phyloP scores from a whole-genome alignment of 768 basidiomycete species.

The Amanita thiersii region DNA sequence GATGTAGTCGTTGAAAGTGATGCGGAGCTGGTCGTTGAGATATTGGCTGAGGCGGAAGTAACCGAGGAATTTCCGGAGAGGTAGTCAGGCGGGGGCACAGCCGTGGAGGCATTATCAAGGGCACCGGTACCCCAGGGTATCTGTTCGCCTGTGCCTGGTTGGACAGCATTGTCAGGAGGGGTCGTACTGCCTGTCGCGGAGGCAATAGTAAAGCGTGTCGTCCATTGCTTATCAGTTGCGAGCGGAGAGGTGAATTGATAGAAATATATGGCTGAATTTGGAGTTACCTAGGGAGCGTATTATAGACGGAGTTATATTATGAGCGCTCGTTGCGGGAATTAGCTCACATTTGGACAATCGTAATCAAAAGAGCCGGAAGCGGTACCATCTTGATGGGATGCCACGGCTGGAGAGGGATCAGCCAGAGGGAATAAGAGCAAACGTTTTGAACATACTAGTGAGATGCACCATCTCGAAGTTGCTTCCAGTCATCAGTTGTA shows the following conservation, averaged over 20 bases:
- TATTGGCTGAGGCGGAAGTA: conserved; percentile 6
- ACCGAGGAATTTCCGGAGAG: conserved; percentile 11
- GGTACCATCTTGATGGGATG: conserved; percentile 57
- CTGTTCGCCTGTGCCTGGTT: conserved; percentile 40
- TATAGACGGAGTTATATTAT: not conserved
- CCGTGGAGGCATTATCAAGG: conserved; percentile 37
- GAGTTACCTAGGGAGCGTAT: conserved; percentile 38
- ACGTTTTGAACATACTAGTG: conserved; percentile 39
- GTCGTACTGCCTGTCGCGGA: conserved; percentile 34
- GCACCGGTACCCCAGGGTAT: conserved; percentile 65
- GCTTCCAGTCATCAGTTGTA: conserved; percentile 75
- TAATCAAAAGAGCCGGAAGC: conserved; percentile 38
- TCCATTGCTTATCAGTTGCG: conserved; percentile 46
- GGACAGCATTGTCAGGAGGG: conserved; percentile 41
- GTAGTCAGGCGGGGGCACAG: conserved; percentile 27
- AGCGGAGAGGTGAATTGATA: conserved; percentile 59
- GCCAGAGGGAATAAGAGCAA: not conserved
- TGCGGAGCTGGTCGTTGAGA: conserved; percentile 7
- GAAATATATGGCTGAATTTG: conserved; percentile 68
- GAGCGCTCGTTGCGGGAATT: not conserved
- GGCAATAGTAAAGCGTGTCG: conserved; percentile 71
- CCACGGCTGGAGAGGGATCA: conserved; percentile 42
- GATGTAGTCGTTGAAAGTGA: conserved; percentile 6
- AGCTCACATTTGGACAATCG: conserved; percentile 60
- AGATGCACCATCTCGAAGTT: conserved; percentile 64